phyloP scores from a whole-genome alignment of 345 rosid species.

The Erodium maritimum region DNA sequence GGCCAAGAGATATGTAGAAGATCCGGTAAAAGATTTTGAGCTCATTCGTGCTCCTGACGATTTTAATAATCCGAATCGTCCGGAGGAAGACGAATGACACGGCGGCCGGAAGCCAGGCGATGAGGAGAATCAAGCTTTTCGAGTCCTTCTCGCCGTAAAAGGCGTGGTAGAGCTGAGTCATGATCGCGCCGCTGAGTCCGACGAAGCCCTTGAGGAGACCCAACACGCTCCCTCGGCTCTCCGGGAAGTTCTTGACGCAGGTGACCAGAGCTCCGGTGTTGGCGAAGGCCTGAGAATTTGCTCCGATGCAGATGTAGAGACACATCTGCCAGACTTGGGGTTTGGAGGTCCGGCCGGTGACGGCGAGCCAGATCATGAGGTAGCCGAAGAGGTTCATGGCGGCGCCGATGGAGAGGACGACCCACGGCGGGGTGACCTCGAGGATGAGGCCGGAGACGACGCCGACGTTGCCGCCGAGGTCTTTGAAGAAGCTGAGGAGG shows the following conservation, averaged over 20 bases:
- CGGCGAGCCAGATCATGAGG: constrained; percentile 30
- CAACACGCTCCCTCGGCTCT: constrained; percentile 20
- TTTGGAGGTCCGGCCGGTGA: constrained; percentile 14
- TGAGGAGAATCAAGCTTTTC: constrained; percentile 20
- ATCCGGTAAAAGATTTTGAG: constrained; percentile 18
- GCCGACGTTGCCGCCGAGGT: constrained; percentile 25
- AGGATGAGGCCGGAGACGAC: constrained; percentile 17
- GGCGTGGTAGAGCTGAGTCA: constrained; percentile 23
- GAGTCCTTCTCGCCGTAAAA: constrained; percentile 24
- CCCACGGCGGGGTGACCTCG: constrained; percentile 30
- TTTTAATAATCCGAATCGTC: constrained; percentile 16
- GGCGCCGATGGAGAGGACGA: constrained; percentile 21
- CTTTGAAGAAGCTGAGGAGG: constrained; percentile 24
- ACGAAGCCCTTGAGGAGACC: constrained; percentile 25
- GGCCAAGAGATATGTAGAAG: constrained; percentile 22
- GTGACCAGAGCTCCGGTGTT: constrained; percentile 26
- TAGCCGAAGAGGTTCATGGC: constrained; percentile 28
- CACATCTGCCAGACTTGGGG: constrained; percentile 26
- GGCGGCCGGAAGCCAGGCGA: constrained; percentile 30
- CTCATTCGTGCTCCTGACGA: constrained; percentile 19
- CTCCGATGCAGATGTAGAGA: constrained; percentile 24
- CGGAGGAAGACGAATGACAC: constrained; percentile 20
- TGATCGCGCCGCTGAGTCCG: constrained; percentile 26
- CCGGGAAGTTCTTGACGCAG: constrained; percentile 23
- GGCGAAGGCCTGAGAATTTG: constrained; percentile 22